phyloP scores from a whole-genome alignment of 2,329 filamentous ascomycete species.

The Pyrenochaeta sp. region DNA sequence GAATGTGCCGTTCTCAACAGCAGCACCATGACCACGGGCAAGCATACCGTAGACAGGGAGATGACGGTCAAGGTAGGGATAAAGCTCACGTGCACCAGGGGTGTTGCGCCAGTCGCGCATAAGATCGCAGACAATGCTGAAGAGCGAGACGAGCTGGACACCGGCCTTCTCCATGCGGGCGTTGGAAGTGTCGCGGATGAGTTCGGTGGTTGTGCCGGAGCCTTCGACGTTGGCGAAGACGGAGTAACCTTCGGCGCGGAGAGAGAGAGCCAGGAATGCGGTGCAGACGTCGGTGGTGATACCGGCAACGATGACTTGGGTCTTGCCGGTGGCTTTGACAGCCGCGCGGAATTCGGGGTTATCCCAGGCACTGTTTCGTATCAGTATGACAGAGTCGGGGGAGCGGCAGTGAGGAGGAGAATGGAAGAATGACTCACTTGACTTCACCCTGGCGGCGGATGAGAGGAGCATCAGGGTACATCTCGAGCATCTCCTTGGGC shows the following conservation, averaged over 20 bases:
- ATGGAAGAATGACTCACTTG: constrained; percentile 50
- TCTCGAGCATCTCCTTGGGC: constrained; percentile 71
- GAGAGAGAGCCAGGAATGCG: constrained; percentile 75
- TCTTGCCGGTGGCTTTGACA: constrained; percentile 69
- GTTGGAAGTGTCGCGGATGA: constrained; percentile 70
- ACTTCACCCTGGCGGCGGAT: constrained; percentile 75
- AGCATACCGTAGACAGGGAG: constrained; percentile 70
- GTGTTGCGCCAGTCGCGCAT: constrained; percentile 74
- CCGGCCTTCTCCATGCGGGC: constrained; percentile 71
- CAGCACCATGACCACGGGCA: constrained; percentile 67
- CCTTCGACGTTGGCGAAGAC: constrained; percentile 78
- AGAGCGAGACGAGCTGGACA: constrained; percentile 69
- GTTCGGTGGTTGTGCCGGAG: constrained; percentile 68
- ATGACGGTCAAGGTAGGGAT: constrained; percentile 71
- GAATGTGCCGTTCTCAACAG: constrained; percentile 67
- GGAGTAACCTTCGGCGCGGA: constrained; percentile 73
- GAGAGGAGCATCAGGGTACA: constrained; percentile 72
- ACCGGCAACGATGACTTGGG: constrained; percentile 74
- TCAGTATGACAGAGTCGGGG: constrained; percentile 10
- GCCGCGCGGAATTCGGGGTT: constrained; percentile 72
- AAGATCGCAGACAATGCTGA: constrained; percentile 70
- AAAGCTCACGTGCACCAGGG: constrained; percentile 60
- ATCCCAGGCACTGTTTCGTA: constrained; percentile 68
- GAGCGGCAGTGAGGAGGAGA: neutral
- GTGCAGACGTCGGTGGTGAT: constrained; percentile 81